Conservation (phyloP, 345 rosid species). For the Zanthoxylum bungeanum region DNA sequence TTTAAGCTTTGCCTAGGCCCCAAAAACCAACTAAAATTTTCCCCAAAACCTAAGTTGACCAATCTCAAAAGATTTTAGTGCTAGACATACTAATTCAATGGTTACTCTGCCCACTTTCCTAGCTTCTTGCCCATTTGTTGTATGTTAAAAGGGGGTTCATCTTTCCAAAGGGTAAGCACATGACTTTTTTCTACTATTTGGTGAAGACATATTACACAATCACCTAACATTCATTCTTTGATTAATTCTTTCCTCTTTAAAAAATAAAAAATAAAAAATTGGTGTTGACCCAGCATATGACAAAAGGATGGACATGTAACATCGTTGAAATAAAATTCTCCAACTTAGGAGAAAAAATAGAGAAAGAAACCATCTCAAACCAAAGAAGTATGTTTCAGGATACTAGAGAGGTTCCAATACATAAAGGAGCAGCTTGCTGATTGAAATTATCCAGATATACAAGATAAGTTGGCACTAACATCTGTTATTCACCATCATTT, state of each 20-base stretch:
- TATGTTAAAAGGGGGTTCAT: background rate
- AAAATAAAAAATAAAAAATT: too few relatives aligned
- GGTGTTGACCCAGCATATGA: background rate
- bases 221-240: background rate
- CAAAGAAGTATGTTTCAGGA: background rate
- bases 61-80: background rate
- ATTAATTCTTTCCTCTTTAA: background rate
- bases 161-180: background rate
- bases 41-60: background rate
- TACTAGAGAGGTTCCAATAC: background rate
- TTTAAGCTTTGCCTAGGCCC: too few relatives aligned
- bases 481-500: background rate
- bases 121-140: background rate
- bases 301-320: background rate
- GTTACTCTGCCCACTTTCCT: background rate
- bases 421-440: background rate
- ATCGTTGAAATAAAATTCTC: background rate
- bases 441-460: background rate
- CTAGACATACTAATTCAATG: background rate
- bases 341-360: background rate
- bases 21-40: background rate
- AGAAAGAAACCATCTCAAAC: background rate
- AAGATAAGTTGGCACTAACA: background rate
- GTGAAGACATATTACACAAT: background rate
- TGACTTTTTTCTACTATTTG: background rate